These are phyloP conservation scores for Epichloe elymi DNA, from an alignment of 2,329 filamentous ascomycete species.

Conservation along the genomic window DNA sequence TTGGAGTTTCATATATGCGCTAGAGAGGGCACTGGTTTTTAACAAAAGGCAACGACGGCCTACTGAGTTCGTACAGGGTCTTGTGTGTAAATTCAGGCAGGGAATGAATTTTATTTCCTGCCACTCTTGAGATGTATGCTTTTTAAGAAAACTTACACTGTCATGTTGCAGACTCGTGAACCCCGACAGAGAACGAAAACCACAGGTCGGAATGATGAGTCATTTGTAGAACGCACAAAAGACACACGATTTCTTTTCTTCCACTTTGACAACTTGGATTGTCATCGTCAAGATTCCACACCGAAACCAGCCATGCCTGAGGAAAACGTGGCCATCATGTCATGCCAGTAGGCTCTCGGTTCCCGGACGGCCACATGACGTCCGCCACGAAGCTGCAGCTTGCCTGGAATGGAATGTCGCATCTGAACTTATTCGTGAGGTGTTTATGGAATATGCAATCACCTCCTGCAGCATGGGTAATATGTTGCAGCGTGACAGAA, in stretches of 20 bases:
- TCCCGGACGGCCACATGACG: slow-evolving; percentile 2
- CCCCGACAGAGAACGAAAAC: not conserved
- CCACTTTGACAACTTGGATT: too few relatives aligned
- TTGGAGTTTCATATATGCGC: too few relatives aligned
- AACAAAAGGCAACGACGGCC: too few relatives aligned
- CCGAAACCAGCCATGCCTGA: too few relatives aligned
- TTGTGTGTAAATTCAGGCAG: not conserved
- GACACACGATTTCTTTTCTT: too few relatives aligned
- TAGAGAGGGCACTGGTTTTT: too few relatives aligned
- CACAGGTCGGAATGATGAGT: not conserved
- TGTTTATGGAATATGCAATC: too few relatives aligned
- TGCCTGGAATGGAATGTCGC: not conserved
- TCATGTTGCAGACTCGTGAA: not conserved
- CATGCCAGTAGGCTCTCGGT: not conserved
- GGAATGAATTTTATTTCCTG: not conserved
- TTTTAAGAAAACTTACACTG: not conserved
- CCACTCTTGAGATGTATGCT: not conserved
- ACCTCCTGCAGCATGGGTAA: too few relatives aligned
- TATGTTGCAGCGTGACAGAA: too few relatives aligned
- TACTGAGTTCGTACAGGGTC: too few relatives aligned
- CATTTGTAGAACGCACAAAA: not conserved
- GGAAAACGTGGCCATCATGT: not conserved
- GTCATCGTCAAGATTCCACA: too few relatives aligned
- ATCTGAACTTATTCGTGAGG: too few relatives aligned
- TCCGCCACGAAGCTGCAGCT: slow-evolving; percentile 1